These are phyloP conservation scores for Ophiostoma pallidulum DNA, from an alignment of 2,329 filamentous ascomycete species.

Conservation along the genomic window DNA sequence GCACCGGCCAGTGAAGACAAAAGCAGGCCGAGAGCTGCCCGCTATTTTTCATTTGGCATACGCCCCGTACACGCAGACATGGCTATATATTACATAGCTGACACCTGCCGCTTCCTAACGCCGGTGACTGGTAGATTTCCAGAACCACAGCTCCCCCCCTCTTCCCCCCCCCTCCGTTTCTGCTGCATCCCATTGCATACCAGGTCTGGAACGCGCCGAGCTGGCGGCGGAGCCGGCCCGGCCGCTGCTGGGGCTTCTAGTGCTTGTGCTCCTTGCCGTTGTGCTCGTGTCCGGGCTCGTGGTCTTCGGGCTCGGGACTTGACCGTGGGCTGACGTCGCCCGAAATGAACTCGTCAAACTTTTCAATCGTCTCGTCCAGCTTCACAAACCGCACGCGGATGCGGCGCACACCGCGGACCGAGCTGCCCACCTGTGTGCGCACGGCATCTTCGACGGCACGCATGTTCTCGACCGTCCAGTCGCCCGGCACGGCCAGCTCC, in stretches of 20 bases:
- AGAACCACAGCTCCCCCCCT: too few species aligned
- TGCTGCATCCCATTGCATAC: too few species aligned
- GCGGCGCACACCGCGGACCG: constrained; percentile 74
- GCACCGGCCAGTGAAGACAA: too few species aligned
- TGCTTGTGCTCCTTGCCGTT: constrained; percentile 15
- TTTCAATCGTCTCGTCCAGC: constrained; percentile 45
- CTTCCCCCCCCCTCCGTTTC: too few species aligned
- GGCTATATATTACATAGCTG: too few species aligned
- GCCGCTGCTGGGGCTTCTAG: neutral
- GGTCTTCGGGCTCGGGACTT: constrained; percentile 52
- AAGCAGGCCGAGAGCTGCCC: too few species aligned
- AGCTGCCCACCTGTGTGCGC: constrained; percentile 60
- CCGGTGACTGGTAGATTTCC: too few species aligned
- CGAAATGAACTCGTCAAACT: constrained; percentile 70
- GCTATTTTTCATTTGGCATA: too few species aligned
- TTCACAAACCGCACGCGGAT: constrained; percentile 78
- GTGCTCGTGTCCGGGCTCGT: constrained; percentile 34
- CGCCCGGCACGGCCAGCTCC: constrained; percentile 68
- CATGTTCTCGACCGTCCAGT: constrained; percentile 65
- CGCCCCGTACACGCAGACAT: too few species aligned
- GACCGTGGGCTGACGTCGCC: constrained; percentile 48
- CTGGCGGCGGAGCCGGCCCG: too few species aligned
- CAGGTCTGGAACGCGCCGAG: too few species aligned
- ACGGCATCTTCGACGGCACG: constrained; percentile 63
- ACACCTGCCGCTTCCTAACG: too few species aligned